These are phyloP conservation scores for sorghum (Sorghum bicolor) DNA, from an alignment of 176 grass and related monocot genomes.

Conservation along the genomic window Sorghum_bicolor_NCBIv3 NC_012871.2:70914501-70915000, in stretches of 20 bases:
- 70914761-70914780: not conserved
- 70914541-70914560: not conserved
- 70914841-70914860: not conserved
- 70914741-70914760: not conserved
- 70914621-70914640: not conserved
- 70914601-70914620: not conserved
- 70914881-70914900: not conserved
- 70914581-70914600: not conserved
- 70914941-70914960: conserved; percentile 74
- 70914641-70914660: not conserved
- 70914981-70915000: conserved; percentile 70
- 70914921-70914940: conserved; percentile 59
- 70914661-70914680: not conserved
- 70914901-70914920: not conserved
- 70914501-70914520: not conserved
- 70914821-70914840: not conserved
- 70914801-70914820: conserved; percentile 13
- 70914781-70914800: not conserved
- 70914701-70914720: not conserved
- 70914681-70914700: not conserved
- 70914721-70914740: not conserved
- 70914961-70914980: conserved; percentile 77
- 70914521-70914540: not conserved
- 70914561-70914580: not conserved
- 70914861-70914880: conserved; percentile 1